Conservation (phyloP, 352 stramenopile genomes). For the Pythium catenulatum region DNA sequence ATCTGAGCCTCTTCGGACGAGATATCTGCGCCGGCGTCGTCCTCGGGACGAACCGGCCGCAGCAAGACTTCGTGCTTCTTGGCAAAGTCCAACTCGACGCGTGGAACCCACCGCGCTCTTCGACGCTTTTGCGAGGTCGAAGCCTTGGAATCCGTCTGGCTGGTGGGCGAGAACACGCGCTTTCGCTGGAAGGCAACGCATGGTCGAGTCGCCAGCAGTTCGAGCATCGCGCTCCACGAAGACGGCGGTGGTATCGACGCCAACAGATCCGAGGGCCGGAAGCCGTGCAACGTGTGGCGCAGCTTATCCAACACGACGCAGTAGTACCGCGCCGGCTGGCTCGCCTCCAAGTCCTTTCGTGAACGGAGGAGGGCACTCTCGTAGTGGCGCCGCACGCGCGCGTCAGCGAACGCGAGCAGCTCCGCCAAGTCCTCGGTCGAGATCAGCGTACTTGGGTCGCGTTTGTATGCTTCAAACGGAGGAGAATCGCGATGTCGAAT, state of each 20-base stretch:
- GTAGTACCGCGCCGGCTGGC: conserved; percentile 45
- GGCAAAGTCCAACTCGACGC: conserved; percentile 66
- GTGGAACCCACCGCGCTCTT: conserved; percentile 63
- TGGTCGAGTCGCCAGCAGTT: conserved; percentile 62
- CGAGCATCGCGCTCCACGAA: background rate
- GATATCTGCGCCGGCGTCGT: conserved; percentile 63
- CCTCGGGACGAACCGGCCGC: conserved; percentile 41
- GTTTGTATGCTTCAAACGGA: background rate
- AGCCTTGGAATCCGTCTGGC: background rate
- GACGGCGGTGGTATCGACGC: background rate
- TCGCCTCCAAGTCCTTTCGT: background rate
- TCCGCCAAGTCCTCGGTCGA: conserved; percentile 49
- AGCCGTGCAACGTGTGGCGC: conserved; percentile 41
- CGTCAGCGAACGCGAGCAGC: conserved; percentile 31
- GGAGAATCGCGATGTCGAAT: conserved; percentile 29
- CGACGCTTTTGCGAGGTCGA: too few relatives aligned
- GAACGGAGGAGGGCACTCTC: background rate
- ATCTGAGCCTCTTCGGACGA: conserved; percentile 70
- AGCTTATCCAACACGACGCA: conserved; percentile 69
- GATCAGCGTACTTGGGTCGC: background rate
- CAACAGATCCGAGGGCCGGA: conserved; percentile 17
- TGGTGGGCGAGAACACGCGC: background rate
- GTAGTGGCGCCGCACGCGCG: conserved; percentile 15
- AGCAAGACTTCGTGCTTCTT: conserved; percentile 69
- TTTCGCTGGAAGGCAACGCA: conserved; percentile 32